phyloP scores from a whole-genome alignment of 208 protist genomes.

The Polymyxa betae region DNA sequence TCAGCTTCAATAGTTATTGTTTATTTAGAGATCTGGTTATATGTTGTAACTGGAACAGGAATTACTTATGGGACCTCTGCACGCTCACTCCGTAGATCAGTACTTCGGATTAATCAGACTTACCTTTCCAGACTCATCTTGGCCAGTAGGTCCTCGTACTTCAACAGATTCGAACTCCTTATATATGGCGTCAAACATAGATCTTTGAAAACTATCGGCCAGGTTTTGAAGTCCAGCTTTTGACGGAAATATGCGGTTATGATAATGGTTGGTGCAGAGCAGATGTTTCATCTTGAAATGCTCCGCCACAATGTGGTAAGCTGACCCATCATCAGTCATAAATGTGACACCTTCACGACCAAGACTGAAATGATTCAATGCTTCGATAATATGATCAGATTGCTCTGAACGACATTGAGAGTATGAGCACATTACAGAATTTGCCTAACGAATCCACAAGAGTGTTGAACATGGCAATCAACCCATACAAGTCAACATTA shows the following conservation, averaged over 20 bases:
- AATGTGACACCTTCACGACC: not conserved
- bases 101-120: no score
- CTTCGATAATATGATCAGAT: not conserved
- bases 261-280: not conserved
- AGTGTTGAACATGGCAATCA: not conserved
- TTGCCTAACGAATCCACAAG: not conserved
- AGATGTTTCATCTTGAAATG: not conserved
- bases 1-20: no score
- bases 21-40: no score
- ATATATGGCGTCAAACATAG: not conserved
- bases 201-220: not conserved
- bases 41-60: no score
- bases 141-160: no score
- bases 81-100: no score
- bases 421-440: not conserved
- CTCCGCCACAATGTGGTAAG: not conserved
- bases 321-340: not conserved
- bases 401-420: not conserved
- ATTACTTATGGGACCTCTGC: no score
- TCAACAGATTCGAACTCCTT: not conserved
- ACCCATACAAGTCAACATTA: no score
- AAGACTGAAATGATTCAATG: not conserved
- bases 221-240: not conserved
- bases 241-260: not conserved
- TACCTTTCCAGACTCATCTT: no score